Evolutionary conservation across 768 basidiomycete species (phyloP).

Genomic region (Suillus alpinus): DNA sequence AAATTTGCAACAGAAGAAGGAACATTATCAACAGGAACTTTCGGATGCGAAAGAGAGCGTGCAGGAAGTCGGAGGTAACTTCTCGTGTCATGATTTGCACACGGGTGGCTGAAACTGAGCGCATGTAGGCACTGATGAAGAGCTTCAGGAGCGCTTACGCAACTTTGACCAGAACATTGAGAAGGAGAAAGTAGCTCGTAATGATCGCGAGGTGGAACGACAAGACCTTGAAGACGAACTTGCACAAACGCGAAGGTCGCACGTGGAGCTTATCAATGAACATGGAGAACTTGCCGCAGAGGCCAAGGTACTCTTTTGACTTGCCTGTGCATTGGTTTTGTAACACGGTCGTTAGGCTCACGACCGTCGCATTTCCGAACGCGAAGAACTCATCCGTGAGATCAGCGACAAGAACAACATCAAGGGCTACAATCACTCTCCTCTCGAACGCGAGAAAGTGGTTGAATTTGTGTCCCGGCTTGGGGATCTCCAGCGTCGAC

Average conservation of each 20-base stretch:
- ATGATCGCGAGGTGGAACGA: conserved; percentile 46
- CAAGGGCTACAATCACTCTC: conserved; percentile 68
- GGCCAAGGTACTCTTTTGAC: conserved; percentile 51
- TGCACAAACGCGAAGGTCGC: conserved; percentile 42
- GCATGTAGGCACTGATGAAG: conserved; percentile 65
- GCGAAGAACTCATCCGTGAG: conserved; percentile 72
- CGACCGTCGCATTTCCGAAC: conserved; percentile 60
- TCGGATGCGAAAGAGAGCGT: conserved; percentile 60
- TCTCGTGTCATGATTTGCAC: background rate
- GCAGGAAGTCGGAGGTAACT: conserved; percentile 60
- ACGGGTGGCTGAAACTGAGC: background rate
- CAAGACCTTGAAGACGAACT: conserved; percentile 67
- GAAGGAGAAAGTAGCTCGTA: conserved; percentile 47
- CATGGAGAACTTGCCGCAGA: conserved; percentile 73
- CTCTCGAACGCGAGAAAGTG: conserved; percentile 69
- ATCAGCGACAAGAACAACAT: conserved; percentile 68
- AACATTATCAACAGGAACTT: conserved; percentile 59
- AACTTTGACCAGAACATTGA: conserved; percentile 61
- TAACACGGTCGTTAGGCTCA: conserved; percentile 52
- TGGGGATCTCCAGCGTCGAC: conserved; percentile 57
- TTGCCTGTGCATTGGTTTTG: background rate
- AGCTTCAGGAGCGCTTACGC: conserved; percentile 54
- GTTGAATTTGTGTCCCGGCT: conserved; percentile 70
- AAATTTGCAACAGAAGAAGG: conserved; percentile 57
- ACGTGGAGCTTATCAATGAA: conserved; percentile 54